Evolutionary conservation across 164 flowering plant genomes (phyloP).

Genomic region (Paratinospora sagittata): DNA sequence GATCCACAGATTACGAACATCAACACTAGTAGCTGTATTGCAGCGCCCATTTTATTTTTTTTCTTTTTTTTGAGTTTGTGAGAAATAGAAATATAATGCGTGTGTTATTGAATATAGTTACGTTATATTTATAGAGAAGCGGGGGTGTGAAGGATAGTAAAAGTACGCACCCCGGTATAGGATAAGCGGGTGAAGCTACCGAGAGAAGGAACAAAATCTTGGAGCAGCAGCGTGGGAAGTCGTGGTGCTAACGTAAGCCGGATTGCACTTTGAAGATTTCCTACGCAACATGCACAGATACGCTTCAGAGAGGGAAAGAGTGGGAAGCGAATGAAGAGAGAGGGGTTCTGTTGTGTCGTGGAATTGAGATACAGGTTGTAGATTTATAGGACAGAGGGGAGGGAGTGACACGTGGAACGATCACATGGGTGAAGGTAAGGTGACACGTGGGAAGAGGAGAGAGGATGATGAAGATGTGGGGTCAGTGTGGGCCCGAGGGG

Average conservation of each 20-base stretch:
- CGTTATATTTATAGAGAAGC: neutral
- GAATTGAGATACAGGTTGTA: too few species aligned
- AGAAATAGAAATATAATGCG: neutral
- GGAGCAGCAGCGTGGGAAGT: conserved; percentile 4
- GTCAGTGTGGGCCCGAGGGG: neutral
- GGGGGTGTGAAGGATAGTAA: conserved; percentile 21
- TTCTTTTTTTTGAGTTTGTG: too few species aligned
- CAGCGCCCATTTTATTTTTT: too few species aligned
- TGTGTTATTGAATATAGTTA: neutral
- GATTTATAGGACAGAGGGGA: too few species aligned
- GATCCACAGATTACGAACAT: conserved; percentile 40
- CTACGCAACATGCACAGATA: conserved; percentile 55
- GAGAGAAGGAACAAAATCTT: conserved; percentile 30
- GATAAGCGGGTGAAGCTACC: neutral
- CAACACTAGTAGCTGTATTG: conserved; percentile 8
- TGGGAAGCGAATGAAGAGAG: neutral
- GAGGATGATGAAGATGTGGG: too few species aligned
- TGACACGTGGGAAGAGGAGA: neutral
- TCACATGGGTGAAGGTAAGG: too few species aligned
- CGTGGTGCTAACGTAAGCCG: conserved; percentile 39
- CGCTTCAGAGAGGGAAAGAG: conserved; percentile 2
- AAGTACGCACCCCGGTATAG: conserved; percentile 12
- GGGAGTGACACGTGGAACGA: too few species aligned
- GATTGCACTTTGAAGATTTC: conserved; percentile 52
- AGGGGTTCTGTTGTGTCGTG: neutral